Conservation (phyloP, 768 basidiomycete species). For the Jaapia argillacea region DNA sequence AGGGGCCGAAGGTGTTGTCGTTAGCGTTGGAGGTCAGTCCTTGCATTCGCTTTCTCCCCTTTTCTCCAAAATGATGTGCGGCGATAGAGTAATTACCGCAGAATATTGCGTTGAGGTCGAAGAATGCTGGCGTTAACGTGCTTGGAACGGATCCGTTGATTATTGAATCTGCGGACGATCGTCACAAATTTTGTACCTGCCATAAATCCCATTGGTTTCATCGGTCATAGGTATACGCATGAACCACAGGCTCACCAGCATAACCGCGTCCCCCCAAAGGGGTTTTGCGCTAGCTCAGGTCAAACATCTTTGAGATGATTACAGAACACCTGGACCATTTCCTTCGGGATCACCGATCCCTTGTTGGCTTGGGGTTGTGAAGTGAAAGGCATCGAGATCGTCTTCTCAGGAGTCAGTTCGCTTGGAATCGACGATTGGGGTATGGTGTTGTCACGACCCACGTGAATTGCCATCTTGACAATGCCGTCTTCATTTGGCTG, state of each 20-base stretch:
- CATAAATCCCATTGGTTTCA: slow-evolving; percentile 88
- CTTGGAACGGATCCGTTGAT: slow-evolving; percentile 92
- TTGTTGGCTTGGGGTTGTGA: slow-evolving; percentile 42
- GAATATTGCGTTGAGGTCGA: slow-evolving; percentile 94
- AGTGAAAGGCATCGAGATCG: slow-evolving; percentile 72
- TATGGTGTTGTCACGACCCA: slow-evolving; percentile 54
- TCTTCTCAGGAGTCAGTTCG: too few relatives aligned
- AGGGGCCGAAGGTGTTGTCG: slow-evolving; percentile 84
- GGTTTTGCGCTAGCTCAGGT: slow-evolving; percentile 67
- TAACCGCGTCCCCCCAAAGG: slow-evolving; percentile 63
- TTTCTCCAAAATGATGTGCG: slow-evolving; percentile 3
- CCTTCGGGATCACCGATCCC: slow-evolving; percentile 58
- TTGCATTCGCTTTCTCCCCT: not conserved
- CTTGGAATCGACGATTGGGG: slow-evolving; percentile 10
- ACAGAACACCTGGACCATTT: slow-evolving; percentile 40
- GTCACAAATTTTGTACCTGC: slow-evolving; percentile 99
- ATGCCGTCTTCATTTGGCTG: slow-evolving; percentile 62
- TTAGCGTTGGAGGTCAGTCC: slow-evolving; percentile 88
- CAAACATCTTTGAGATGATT: slow-evolving; percentile 45
- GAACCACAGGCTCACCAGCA: slow-evolving; percentile 98
- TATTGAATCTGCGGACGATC: slow-evolving; percentile 96
- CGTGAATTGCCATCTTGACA: slow-evolving; percentile 74
- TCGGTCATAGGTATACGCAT: slow-evolving; percentile 95
- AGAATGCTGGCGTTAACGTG: slow-evolving; percentile 83
- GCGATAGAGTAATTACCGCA: slow-evolving; percentile 91